A percentile compares a stretch with the other conserved stretches of the same genome.
Conservation (phyloP, 495 filamentous ascomycete species). For the Penicillium pancosmium region DNA sequence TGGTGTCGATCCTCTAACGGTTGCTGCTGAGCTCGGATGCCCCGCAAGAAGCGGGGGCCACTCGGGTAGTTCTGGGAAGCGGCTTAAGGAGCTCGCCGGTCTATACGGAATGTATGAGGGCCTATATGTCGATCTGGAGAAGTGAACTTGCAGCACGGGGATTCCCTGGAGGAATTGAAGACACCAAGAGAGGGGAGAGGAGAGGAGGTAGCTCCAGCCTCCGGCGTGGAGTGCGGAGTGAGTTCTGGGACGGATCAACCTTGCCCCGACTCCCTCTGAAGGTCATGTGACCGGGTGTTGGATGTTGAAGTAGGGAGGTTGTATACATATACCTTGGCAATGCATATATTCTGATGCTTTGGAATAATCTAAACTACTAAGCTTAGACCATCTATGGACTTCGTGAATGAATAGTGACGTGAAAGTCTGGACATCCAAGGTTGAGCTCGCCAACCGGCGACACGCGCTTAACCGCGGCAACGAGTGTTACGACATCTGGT, state of each 20-base stretch:
- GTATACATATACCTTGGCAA: background rate
- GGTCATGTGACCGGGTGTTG: conserved; percentile 21
- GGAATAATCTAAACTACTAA: background rate
- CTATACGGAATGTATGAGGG: background rate
- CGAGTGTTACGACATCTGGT: conserved; percentile 25
- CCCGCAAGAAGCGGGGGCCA: conserved; percentile 34
- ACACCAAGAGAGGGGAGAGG: conserved; percentile 12
- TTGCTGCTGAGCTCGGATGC: conserved; percentile 26
- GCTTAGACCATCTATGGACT: background rate
- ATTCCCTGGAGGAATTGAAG: conserved; percentile 16
- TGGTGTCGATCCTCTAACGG: conserved; percentile 23
- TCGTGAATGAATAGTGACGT: background rate
- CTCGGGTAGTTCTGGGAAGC: conserved; percentile 17
- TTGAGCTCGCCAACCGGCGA: background rate
- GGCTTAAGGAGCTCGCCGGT: conserved; percentile 6
- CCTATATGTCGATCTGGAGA: background rate
- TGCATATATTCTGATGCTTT: background rate
- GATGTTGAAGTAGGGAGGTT: background rate
- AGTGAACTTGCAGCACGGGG: background rate
- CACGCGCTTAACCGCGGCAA: conserved; percentile 9
- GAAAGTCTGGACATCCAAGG: background rate
- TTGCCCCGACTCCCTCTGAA: conserved; percentile 7
- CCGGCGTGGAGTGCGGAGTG: conserved; percentile 24
- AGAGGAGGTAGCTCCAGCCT: conserved; percentile 23
- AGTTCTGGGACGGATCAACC: conserved; percentile 19